Base-by-base conservation (phyloP, 2,329 filamentous ascomycete species). In the Hypoxylon sp. region DNA sequence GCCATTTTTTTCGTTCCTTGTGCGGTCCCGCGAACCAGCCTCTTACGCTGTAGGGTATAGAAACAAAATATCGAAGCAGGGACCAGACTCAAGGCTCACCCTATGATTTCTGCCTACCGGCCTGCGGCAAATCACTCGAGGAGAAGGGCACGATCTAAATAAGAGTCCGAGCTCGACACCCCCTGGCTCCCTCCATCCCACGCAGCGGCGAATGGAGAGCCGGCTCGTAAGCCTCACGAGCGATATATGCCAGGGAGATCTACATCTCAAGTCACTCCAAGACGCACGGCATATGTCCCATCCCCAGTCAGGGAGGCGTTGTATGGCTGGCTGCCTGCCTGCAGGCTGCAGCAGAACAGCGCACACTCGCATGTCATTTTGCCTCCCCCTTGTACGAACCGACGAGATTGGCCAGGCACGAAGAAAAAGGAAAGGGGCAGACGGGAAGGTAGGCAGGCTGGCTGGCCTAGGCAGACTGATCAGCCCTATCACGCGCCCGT, bases 261-360 rank as follows among this genome's bases (percentile, higher is more conserved):
- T 38, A 18, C 17, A 45, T 20, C 38, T 6, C 27, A 31, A 18
- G 13, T 31, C 23, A n/a, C 13, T 17, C n/a, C 17, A 26, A 23
- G 17, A 31, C 40, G 42, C 23, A 43, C 53, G 53, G 48, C 52
- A 43, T 29, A 41, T 42, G 4, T 48, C 33, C 47, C 46, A n/a
- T n/a, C 41, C 7, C 29, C 38, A 29, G 48, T 41, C 45, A 42
- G 23, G 42, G 53, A 54, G 58, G 48, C 23, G 31, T 53, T 20
- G 27, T 17, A n/a, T 18, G n/a, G 42, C 20, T 18, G n/a, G 42
- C 20, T 42, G 43, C 29, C 45, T 42, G 35, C 48, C 10, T 46
- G 49, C 33, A 57, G 58, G 43, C 48, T 58, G 58, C 58, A 58
- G 58, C 40, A 54, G 54, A 55, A 61, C 58, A 61, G 58, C 58